A percentile compares a stretch with the other conserved stretches of the same genome.
phyloP scores from a whole-genome alignment of 306 rosid species.

The Luffa acutangula region DNA sequence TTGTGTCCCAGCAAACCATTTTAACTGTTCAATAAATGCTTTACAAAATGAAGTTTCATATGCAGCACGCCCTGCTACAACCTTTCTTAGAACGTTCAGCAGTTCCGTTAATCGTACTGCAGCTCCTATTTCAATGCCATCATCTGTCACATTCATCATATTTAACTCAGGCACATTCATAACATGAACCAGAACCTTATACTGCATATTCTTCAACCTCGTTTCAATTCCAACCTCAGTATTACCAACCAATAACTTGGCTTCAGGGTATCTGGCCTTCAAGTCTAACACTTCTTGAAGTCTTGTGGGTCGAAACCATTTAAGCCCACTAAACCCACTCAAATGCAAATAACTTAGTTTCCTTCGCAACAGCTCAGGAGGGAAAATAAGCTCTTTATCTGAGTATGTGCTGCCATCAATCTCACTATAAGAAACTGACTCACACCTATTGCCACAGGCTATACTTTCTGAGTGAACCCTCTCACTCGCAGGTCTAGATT shows the following conservation, averaged over 20 bases:
- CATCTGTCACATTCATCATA: constrained; percentile 42
- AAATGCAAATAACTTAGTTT: constrained; percentile 38
- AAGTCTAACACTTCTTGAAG: constrained; percentile 61
- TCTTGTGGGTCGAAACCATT: constrained; percentile 71
- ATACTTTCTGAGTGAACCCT: constrained; percentile 16
- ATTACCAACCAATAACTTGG: constrained; percentile 81
- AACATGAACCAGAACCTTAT: constrained; percentile 55
- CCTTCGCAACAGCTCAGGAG: constrained; percentile 67
- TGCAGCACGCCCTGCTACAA: constrained; percentile 41
- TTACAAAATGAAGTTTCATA: constrained; percentile 66
- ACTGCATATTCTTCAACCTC: constrained; percentile 67
- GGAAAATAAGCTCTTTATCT: constrained; percentile 86
- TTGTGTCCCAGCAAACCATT: constrained; percentile 98
- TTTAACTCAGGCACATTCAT: constrained; percentile 70
- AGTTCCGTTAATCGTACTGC: constrained; percentile 79
- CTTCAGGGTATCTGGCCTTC: constrained; percentile 60
- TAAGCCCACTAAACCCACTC: constrained; percentile 70
- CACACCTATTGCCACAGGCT: constrained; percentile 23
- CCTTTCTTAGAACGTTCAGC: constrained; percentile 43
- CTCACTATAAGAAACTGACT: constrained; percentile 51
- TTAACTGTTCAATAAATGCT: constrained; percentile 80
- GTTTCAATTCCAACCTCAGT: constrained; percentile 94
- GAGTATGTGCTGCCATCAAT: constrained; percentile 69
- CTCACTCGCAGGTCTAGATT: constrained; percentile 30
- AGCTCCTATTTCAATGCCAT: constrained; percentile 82